Evolutionary conservation across 306 rosid species (phyloP), one percentile per base, ranked within the genome.

Genomic region (Malus sieversii): DNA sequence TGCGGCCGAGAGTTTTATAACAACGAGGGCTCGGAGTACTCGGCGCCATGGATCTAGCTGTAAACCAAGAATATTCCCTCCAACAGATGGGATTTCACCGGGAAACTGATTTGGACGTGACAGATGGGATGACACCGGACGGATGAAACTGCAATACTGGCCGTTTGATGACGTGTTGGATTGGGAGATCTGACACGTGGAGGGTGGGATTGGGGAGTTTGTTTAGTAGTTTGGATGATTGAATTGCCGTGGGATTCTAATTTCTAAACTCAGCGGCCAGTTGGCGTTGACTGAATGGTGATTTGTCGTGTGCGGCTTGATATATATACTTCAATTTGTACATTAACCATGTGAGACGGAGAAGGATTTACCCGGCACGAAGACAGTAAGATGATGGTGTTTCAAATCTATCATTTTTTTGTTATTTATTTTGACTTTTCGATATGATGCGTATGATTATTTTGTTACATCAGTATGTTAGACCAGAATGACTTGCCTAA

Each of bases 31-130:
- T 22, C 45, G 27, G 72, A 72, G 32, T 23, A 22, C 8, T 51
- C 18, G 8, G 13, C 44, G 59, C 61, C 83, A 33, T 51, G 80
- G 80, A 75, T 69, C 61, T 6, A 27, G 4, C 16, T 18, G 5
- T 35, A 7, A 32, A 19, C 70, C 4, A 29, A 52, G 82, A 69
- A 81, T 84, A 81, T 84, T 78, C 85, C 60, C 2, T 58, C 1
- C 1, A 27, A 22, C 6, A 35, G 70, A 66, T 19, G 12, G 29
- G 48, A 13, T 15, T 20, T 3, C 0, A 66, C 5, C 4, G 9
- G 70, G 70, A 66, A 66, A 20, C 35, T 32, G 20, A 32, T 16
- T 63, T 63, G 11, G 23, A n/a, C 16, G 20, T 2, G 66, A 61
- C 66, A 5, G 35, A 18, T 61, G 2, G 13, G 5, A 13, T 60